phyloP scores from a whole-genome alignment of 495 filamentous ascomycete genomes.

The Echria macrotheca region DNA sequence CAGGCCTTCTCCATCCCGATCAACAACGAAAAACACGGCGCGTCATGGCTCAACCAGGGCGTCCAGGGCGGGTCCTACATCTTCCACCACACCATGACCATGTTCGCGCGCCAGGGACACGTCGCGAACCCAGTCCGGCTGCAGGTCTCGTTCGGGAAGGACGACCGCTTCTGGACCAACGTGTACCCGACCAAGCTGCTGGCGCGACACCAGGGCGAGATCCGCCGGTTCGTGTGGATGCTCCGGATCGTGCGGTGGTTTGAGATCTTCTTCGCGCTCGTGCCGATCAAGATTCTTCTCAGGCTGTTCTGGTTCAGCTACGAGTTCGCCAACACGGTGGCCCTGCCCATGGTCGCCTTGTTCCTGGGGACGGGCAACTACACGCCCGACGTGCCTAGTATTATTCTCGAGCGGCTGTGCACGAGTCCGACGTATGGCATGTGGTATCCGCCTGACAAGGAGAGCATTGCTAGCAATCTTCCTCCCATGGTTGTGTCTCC shows the following conservation, averaged over 20 bases:
- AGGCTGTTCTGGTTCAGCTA: conserved; percentile 65
- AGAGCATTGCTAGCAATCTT: conserved; percentile 58
- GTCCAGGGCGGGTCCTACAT: conserved; percentile 76
- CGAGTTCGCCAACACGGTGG: conserved; percentile 70
- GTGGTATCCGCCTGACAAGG: conserved; percentile 64
- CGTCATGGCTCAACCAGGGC: conserved; percentile 77
- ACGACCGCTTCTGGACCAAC: conserved; percentile 74
- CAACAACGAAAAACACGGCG: conserved; percentile 60
- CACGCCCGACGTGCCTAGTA: conserved; percentile 68
- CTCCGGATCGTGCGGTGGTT: conserved; percentile 64
- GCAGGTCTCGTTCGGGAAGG: conserved; percentile 79
- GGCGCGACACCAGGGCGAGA: conserved; percentile 55
- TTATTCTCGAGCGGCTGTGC: conserved; percentile 71
- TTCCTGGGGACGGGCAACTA: conserved; percentile 79
- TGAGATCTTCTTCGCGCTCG: conserved; percentile 63
- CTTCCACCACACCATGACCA: conserved; percentile 77
- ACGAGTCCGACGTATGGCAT: conserved; percentile 68
- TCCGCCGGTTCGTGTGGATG: conserved; percentile 59
- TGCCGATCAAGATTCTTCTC: conserved; percentile 67
- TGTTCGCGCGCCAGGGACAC: conserved; percentile 65
- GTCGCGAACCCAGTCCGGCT: conserved; percentile 65
- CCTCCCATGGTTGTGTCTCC: conserved; percentile 82
- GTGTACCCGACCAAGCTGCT: conserved; percentile 68
- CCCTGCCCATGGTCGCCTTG: conserved; percentile 65
- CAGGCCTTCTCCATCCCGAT: conserved; percentile 75